Evolutionary conservation across 495 filamentous ascomycete genomes (phyloP), one percentile per base, ranked within the genome.

Genomic region (Schizothecium vesticola): DNA sequence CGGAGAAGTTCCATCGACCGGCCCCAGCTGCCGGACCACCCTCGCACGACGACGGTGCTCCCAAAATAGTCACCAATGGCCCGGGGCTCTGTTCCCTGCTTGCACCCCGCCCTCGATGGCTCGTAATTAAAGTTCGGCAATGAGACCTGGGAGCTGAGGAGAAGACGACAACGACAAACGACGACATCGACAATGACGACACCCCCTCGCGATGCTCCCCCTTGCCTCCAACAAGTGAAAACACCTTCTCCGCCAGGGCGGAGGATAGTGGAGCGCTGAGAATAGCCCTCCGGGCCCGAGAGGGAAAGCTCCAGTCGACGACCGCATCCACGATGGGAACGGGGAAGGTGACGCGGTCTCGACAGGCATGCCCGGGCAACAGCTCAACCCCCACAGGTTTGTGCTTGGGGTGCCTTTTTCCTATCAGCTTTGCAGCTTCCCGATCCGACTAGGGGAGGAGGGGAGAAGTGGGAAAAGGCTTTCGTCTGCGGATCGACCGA

Each of bases 51-150:
- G 64, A 66, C 25, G 36, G 65, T 61, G 65, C 36, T 13, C 65
- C 60, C 26, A 66, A 66, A 66, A 66, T 66, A 66, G 65, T 58
- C 56, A 51, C 65, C 65, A 66, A 66, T 66, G 22, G 25, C 56
- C 25, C 65, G 21, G n/a, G 31, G 9, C 56, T n/a, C 22, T 21
- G 16, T 57, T 24, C 65, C 64, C 65, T 58, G 21, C 22, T 33
- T 22, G 26, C 26, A 29, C 65, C 65, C 65, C 56, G 65, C 56
- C 24, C 22, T 22, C 19, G 56, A 66, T 66, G 56, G 56, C 65
- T 60, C 29, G 65, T 58, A 55, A 66, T 60, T 66, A 66, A 66
- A 60, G 65, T 60, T 66, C 65, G 65, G 56, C 29, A 61, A 57
- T 60, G 56, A 5, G 28, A 25, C 10, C 21, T 29, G 21, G 29